Conservation (phyloP, 2,329 filamentous ascomycete genomes). For the Fusarium sp. region DNA sequence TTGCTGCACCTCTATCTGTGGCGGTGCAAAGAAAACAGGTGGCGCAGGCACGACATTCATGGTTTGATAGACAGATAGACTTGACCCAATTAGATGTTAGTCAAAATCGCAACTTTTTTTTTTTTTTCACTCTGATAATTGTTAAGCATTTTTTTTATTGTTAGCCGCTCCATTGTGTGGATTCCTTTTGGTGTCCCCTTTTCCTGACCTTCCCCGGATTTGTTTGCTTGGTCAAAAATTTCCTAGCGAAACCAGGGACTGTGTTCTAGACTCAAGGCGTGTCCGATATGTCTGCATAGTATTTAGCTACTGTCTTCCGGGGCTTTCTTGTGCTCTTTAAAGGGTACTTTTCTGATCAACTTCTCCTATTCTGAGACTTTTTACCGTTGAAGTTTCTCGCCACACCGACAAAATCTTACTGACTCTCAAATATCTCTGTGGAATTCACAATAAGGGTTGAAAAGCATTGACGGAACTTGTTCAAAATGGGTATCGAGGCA, state of each 20-base stretch:
- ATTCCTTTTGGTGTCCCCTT: neutral
- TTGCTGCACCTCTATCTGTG: neutral
- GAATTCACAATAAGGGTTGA: neutral
- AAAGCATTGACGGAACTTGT: neutral
- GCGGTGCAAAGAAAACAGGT: slow-evolving; percentile 18
- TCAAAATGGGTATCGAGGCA: slow-evolving; percentile 48
- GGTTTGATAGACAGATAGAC: slow-evolving; percentile 5
- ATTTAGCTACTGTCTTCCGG: neutral
- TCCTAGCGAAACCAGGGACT: slow-evolving; percentile 13
- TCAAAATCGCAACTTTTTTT: slow-evolving; percentile 11
- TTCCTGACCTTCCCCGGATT: slow-evolving; percentile 11
- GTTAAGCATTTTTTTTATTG: slow-evolving; percentile 13
- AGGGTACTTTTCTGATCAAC: slow-evolving; percentile 8
- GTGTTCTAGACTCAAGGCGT: slow-evolving; percentile 21
- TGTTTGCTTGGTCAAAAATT: slow-evolving; percentile 10
- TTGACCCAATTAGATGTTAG: slow-evolving; percentile 32
- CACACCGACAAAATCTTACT: slow-evolving; percentile 15
- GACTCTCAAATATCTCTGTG: neutral
- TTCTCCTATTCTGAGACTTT: neutral
- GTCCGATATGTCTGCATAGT: slow-evolving; percentile 31
- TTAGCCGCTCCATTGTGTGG: slow-evolving; percentile 19
- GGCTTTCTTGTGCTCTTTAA: slow-evolving; percentile 25
- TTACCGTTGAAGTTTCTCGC: slow-evolving; percentile 11
- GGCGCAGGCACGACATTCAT: slow-evolving; percentile 10
- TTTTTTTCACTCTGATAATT: neutral